Percentiles rank a stretch among this genome's conserved stretches.
Evolutionary conservation across 345 rosid species (phyloP).

Genomic region (Pugionium dolabratum): DNA sequence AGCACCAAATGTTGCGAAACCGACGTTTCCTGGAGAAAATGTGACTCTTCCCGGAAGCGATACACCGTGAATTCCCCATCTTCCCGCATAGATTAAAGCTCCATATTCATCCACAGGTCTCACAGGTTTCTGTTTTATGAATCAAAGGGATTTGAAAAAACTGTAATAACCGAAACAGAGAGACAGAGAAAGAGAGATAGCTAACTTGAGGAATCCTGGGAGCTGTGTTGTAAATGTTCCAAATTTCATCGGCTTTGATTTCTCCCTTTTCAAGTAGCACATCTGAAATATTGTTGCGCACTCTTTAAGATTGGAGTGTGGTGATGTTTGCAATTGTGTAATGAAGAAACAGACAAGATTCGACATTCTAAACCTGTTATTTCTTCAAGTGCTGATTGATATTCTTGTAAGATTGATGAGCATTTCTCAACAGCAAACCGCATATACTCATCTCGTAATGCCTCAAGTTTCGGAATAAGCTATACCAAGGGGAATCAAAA

Average conservation of each 20-base stretch:
- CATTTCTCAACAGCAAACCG: constrained; percentile 82
- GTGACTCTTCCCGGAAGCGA: constrained; percentile 91
- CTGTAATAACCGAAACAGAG: neutral
- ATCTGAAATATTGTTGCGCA: constrained; percentile 50
- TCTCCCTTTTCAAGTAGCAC: constrained; percentile 72
- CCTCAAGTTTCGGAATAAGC: constrained; percentile 94
- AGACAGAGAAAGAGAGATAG: neutral
- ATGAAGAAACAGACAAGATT: neutral
- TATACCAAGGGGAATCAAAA: constrained; percentile 36
- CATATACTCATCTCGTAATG: constrained; percentile 89
- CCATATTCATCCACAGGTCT: constrained; percentile 81
- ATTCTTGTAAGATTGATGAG: constrained; percentile 72
- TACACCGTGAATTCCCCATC: constrained; percentile 91
- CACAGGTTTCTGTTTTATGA: constrained; percentile 56
- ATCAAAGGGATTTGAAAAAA: neutral
- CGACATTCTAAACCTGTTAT: constrained; percentile 61
- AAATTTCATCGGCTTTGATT: constrained; percentile 78
- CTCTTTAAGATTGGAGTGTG: constrained; percentile 8
- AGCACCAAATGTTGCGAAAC: constrained; percentile 90
- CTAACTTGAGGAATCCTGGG: constrained; percentile 79
- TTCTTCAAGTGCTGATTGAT: constrained; percentile 83
- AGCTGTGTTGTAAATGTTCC: constrained; percentile 70
- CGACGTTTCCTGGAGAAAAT: constrained; percentile 94
- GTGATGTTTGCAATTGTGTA: neutral
- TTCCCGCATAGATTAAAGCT: constrained; percentile 82